Base-by-base conservation (phyloP, 768 basidiomycete species). In the Tremella mesenterica region DNA sequence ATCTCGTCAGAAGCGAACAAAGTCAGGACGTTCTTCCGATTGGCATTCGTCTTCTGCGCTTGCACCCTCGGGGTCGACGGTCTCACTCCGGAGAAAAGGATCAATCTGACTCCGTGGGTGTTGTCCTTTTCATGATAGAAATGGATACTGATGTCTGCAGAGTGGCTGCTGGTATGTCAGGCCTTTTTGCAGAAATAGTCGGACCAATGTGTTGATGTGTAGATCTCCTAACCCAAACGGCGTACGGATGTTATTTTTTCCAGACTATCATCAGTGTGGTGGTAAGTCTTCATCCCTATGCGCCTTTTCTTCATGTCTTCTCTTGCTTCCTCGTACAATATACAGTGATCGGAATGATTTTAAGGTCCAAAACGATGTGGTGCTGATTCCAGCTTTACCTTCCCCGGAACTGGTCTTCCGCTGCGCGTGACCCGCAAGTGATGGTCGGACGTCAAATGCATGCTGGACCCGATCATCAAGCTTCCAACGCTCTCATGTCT, bases 1-100 rank as follows among this genome's bases (percentile, higher is more conserved):
- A n/a, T n/a, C n/a, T n/a, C n/a, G n/a, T 18, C 48, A 63, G 59
- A 64, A 43, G 45, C 44, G 23, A 67, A 67, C 54, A 64, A 64
- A 43, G 52, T 63, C 56, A 52, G 65, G 5, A 64, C 57, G 3
- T 58, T 67, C 47, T 60, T 59, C 30, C 63, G 65, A 34, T 26
- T 55, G 16, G 14, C 55, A n/a, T 64, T 64, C 48, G 34, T 48
- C n/a, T 31, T 48, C 5, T 36, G 49, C 27, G 21, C 58, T 12
- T 38, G 61, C 13, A 50, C 49, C 5, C 50, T 64, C 25, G 65
- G 65, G 21, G 45, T 45, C 31, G 65, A 67, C 31, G 65, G 60
- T 3, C 38, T 64, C 41, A 64, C 61, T 18, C 34, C 21, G 2
- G 39, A 47, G 23, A 50, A 57, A 20, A 33, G 27, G 23, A 50